Evolutionary conservation across 2,329 filamentous ascomycete genomes (phyloP).

Genomic region (Colletotrichum navitas): DNA sequence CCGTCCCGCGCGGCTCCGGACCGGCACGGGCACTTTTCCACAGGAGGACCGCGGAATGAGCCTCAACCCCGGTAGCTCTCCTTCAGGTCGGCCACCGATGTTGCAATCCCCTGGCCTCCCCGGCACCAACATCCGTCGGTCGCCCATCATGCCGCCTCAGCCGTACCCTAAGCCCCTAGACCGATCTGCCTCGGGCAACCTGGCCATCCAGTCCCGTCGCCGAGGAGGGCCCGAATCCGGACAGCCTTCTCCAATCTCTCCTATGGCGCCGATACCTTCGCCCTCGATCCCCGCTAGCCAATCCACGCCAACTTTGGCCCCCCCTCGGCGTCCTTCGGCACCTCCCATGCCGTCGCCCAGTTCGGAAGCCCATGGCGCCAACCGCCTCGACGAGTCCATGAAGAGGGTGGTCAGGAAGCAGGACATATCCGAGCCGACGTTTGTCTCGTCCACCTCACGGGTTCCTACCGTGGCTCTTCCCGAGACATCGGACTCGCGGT

Average conservation of each 20-base stretch:
- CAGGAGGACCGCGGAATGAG: constrained; percentile 41
- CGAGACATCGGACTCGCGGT: constrained; percentile 48
- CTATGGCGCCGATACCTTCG: constrained; percentile 51
- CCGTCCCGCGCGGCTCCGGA: constrained; percentile 50
- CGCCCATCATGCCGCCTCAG: constrained; percentile 62
- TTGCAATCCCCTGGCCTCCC: constrained; percentile 62
- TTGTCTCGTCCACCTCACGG: constrained; percentile 60
- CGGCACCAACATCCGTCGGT: constrained; percentile 61
- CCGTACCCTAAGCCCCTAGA: constrained; percentile 51
- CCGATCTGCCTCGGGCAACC: constrained; percentile 49
- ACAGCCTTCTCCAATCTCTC: constrained; percentile 62
- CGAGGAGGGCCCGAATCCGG: constrained; percentile 54
- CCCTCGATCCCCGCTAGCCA: constrained; percentile 51
- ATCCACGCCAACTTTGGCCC: constrained; percentile 50
- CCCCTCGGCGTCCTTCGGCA: constrained; percentile 52
- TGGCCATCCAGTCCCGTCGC: constrained; percentile 50
- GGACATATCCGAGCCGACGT: constrained; percentile 65
- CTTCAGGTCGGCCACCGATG: constrained; percentile 49
- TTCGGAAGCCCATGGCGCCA: constrained; percentile 40
- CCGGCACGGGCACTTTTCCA: constrained; percentile 42
- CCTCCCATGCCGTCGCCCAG: constrained; percentile 48
- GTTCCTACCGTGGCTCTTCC: constrained; percentile 59
- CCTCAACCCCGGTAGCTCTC: constrained; percentile 19
- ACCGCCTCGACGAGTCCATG: constrained; percentile 54
- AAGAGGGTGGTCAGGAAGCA: constrained; percentile 59